phyloP scores from a whole-genome alignment of 2,329 filamentous ascomycete species.

The Colletotrichum echinochloae region DNA sequence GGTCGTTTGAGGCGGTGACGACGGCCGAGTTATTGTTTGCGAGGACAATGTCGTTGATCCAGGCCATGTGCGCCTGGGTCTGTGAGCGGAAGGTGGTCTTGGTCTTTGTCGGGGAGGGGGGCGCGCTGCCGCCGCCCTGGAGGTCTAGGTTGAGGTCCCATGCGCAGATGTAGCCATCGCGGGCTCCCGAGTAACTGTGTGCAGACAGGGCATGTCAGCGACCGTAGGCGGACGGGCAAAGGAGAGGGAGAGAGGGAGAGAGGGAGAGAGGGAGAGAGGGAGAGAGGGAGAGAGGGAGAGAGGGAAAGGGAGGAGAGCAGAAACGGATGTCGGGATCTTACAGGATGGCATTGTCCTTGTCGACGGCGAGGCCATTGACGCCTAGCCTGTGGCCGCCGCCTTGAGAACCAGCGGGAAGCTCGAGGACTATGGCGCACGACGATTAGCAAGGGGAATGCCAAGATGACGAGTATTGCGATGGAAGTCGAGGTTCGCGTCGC shows the following conservation, averaged over 20 bases:
- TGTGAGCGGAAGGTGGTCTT: constrained; percentile 68
- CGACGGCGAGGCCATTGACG: constrained; percentile 93
- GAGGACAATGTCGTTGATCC: constrained; percentile 93
- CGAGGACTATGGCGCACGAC: constrained; percentile 61
- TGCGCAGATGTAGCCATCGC: constrained; percentile 94
- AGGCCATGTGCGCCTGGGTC: constrained; percentile 86
- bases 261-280: too few relatives aligned
- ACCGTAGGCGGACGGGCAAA: background rate
- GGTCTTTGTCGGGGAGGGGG: constrained; percentile 50
- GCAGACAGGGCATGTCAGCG: constrained; percentile 10
- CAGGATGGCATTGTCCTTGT: constrained; percentile 86
- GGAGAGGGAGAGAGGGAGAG: background rate
- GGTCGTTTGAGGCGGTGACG: constrained; percentile 92
- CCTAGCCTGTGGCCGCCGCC: constrained; percentile 89
- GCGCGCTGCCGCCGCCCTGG: constrained; percentile 47
- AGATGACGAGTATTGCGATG: constrained; percentile 2
- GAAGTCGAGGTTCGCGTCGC: constrained; percentile 9
- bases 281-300: background rate
- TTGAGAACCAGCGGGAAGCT: constrained; percentile 65
- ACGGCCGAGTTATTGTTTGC: constrained; percentile 82
- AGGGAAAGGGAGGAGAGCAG: background rate
- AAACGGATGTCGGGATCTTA: constrained; percentile 61
- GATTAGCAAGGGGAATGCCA: constrained; percentile 22
- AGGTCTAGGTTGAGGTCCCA: constrained; percentile 89
- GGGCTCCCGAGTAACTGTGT: constrained; percentile 89